Evolutionary conservation across 2,329 filamentous ascomycete species (phyloP).

Genomic region (Furcasterigmium sp.): DNA sequence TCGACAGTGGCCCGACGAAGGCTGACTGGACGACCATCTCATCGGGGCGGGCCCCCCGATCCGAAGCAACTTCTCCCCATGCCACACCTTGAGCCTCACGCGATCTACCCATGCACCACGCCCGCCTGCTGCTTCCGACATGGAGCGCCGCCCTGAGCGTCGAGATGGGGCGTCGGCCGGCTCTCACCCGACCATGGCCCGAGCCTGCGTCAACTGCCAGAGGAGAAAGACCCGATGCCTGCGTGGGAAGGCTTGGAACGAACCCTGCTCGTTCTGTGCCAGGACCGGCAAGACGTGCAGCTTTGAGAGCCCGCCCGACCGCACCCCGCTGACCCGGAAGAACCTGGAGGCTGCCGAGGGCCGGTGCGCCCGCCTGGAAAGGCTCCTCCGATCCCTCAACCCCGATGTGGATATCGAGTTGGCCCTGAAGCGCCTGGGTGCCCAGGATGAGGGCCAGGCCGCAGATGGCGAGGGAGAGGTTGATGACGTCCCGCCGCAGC

Average conservation of each 20-base stretch:
- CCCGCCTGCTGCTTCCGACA: too few species aligned
- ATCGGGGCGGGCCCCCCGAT: background rate
- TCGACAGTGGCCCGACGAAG: background rate
- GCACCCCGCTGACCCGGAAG: slow-evolving; percentile 27
- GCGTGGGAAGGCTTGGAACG: slow-evolving; percentile 2
- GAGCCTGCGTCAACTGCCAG: slow-evolving; percentile 15
- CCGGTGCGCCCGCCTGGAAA: slow-evolving; percentile 19
- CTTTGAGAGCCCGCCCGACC: slow-evolving; percentile 24
- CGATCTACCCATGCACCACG: too few species aligned
- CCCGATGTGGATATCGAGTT: slow-evolving; percentile 20
- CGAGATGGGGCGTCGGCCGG: background rate
- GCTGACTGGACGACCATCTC: background rate
- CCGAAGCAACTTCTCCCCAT: background rate
- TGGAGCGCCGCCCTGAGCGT: background rate
- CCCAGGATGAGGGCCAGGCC: slow-evolving; percentile 1
- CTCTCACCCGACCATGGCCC: background rate
- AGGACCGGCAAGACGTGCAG: slow-evolving; percentile 22
- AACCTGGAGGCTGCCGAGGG: slow-evolving; percentile 26
- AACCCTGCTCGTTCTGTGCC: slow-evolving; percentile 22
- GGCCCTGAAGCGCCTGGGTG: slow-evolving; percentile 2
- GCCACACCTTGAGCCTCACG: too few species aligned
- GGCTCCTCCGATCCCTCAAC: slow-evolving; percentile 18
- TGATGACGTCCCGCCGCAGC: slow-evolving; percentile 5
- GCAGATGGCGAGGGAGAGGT: background rate
- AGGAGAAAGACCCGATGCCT: slow-evolving; percentile 17